These are phyloP conservation scores for Zarea fungicola DNA, from an alignment of 2,329 filamentous ascomycete genomes.

Conservation along the genomic window DNA sequence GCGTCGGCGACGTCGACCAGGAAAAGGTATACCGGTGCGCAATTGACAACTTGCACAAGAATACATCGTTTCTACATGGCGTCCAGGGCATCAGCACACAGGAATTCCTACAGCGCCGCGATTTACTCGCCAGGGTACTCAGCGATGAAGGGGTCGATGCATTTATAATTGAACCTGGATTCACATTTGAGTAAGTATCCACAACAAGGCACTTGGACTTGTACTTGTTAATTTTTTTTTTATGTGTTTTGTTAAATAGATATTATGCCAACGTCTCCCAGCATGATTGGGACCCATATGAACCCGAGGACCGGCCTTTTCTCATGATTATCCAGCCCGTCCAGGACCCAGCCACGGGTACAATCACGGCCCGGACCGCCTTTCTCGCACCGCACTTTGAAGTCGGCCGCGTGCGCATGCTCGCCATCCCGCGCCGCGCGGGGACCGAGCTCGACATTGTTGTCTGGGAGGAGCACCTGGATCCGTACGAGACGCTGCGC, in stretches of 20 bases:
- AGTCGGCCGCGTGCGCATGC: conserved; percentile 51
- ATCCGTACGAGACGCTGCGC: conserved; percentile 53
- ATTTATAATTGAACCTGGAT: conserved; percentile 59
- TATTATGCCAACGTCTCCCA: conserved; percentile 60
- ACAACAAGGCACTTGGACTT: too few species aligned
- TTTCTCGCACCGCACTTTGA: conserved; percentile 58
- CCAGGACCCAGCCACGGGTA: conserved; percentile 28
- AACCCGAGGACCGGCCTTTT: conserved; percentile 59
- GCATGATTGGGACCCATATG: conserved; percentile 58
- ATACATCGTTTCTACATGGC: conserved; percentile 45
- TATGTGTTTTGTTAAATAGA: too few species aligned
- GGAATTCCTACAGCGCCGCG: conserved; percentile 51
- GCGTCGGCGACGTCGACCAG: conserved; percentile 1
- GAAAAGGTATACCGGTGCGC: conserved; percentile 38
- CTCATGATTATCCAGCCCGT: conserved; percentile 54
- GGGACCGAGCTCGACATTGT: conserved; percentile 47
- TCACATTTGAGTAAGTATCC: conserved; percentile 50
- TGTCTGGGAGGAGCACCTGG: conserved; percentile 60
- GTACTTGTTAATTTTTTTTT: too few species aligned
- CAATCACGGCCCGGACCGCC: conserved; percentile 47
- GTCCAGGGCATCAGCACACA: conserved; percentile 41
- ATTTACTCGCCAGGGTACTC: conserved; percentile 53
- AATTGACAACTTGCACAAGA: conserved; percentile 43
- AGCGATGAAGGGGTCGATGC: conserved; percentile 46
- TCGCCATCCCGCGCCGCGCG: conserved; percentile 49